phyloP scores from a whole-genome alignment of 148 eudicot genomes.

The Fagopyrum esculentum region DNA sequence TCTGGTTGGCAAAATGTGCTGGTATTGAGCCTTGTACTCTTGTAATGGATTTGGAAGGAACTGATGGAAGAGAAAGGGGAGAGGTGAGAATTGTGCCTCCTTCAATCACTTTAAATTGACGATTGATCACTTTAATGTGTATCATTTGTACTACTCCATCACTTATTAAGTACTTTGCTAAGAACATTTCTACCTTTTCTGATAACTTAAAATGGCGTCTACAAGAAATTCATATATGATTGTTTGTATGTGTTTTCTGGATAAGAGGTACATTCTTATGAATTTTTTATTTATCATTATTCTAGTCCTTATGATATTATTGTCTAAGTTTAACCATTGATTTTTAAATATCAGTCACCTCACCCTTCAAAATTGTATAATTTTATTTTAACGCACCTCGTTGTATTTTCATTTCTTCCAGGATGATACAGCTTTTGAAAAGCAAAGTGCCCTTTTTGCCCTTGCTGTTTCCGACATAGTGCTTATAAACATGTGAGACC shows the following conservation, averaged over 20 bases:
- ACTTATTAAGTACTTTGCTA: neutral
- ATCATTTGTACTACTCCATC: neutral
- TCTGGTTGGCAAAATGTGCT: slow-evolving; percentile 86
- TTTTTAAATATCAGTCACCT: neutral
- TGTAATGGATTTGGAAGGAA: slow-evolving; percentile 99
- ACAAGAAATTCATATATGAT: neutral
- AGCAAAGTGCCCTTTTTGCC: slow-evolving; percentile 97
- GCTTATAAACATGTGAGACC: slow-evolving; percentile 89
- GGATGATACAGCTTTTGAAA: slow-evolving; percentile 99
- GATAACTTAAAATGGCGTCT: neutral
- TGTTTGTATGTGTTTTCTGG: neutral
- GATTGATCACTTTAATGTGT: neutral
- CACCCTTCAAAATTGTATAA: neutral
- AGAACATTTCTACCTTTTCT: neutral
- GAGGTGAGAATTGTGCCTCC: slow-evolving; percentile 40
- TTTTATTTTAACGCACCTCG: neutral
- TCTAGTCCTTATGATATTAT: neutral
- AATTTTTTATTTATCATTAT: neutral
- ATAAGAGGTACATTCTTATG: neutral
- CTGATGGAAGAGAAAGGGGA: slow-evolving; percentile 99
- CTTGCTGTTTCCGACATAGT: slow-evolving; percentile 99
- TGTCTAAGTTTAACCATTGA: neutral
- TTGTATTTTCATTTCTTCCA: slow-evolving; percentile 23
- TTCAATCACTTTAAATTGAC: neutral
- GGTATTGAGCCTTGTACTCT: slow-evolving; percentile 93